These are phyloP conservation scores for Aureobasidium lini DNA, from an alignment of 2,329 filamentous ascomycete genomes.

Conservation along the genomic window DNA sequence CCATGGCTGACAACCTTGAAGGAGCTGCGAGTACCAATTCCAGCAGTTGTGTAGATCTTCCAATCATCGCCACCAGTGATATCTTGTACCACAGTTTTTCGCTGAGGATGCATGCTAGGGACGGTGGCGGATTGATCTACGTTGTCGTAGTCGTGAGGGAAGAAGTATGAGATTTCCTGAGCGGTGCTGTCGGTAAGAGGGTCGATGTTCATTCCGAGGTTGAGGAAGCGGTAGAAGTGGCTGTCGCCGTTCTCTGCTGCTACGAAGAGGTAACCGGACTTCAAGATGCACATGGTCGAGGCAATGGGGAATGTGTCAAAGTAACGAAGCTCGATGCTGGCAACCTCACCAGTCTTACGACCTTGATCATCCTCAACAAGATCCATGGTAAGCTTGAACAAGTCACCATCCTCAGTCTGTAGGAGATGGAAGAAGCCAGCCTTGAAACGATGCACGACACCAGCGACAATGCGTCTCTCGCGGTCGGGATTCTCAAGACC, in stretches of 20 bases:
- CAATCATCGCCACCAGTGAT: constrained; percentile 87
- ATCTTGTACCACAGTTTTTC: constrained; percentile 88
- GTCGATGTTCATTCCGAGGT: constrained; percentile 89
- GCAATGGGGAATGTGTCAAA: constrained; percentile 93
- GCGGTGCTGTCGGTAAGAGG: constrained; percentile 76
- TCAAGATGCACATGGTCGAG: constrained; percentile 81
- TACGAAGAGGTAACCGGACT: constrained; percentile 90
- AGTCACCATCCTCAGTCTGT: constrained; percentile 93
- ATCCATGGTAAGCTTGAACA: constrained; percentile 93
- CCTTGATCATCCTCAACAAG: constrained; percentile 77
- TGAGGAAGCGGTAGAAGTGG: constrained; percentile 94
- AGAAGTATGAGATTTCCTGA: constrained; percentile 74
- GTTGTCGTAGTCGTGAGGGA: constrained; percentile 71
- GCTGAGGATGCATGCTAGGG: constrained; percentile 80
- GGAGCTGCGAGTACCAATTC: constrained; percentile 77
- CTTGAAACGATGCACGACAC: constrained; percentile 96
- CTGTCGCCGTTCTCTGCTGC: constrained; percentile 90
- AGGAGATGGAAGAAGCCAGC: constrained; percentile 93
- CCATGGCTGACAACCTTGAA: constrained; percentile 92
- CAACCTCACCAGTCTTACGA: constrained; percentile 72
- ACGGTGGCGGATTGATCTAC: constrained; percentile 77
- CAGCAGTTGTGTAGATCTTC: constrained; percentile 90
- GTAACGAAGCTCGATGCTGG: constrained; percentile 85
- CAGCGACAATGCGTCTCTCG: constrained; percentile 78
- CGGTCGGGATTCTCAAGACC: constrained; percentile 86